A percentile compares a stretch with the other conserved stretches of the same genome.
Conservation (phyloP, 768 basidiomycete genomes). For the Lepiota subincarnata region DNA sequence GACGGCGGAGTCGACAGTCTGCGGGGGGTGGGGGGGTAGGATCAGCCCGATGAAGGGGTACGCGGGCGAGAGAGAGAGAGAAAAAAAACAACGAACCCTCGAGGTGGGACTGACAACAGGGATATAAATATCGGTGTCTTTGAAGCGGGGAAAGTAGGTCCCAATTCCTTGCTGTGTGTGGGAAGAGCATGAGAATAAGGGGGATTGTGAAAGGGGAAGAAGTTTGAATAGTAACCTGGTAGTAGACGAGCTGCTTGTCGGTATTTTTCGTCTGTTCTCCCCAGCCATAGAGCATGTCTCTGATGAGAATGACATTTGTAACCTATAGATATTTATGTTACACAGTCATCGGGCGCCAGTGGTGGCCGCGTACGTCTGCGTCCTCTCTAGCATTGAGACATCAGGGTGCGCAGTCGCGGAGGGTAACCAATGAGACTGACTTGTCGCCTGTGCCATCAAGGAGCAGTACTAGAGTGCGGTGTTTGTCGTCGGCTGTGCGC, state of each 20-base stretch:
- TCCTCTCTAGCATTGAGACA: conserved; percentile 4
- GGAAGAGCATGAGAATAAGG: background rate
- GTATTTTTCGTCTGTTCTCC: background rate
- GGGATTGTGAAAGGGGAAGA: background rate
- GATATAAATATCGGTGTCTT: conserved; percentile 12
- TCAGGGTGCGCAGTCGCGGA: background rate
- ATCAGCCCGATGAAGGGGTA: background rate
- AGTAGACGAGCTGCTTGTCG: conserved; percentile 16
- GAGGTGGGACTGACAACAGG: conserved; percentile 11
- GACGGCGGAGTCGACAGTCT: conserved; percentile 15
- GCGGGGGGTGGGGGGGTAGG: background rate
- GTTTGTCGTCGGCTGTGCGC: background rate
- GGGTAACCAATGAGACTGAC: conserved; percentile 4
- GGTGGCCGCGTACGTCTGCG: background rate
- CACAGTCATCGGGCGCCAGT: background rate
- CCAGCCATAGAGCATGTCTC: conserved; percentile 13
- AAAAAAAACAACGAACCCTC: background rate
- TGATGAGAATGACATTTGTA: conserved; percentile 18
- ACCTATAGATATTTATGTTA: conserved; percentile 6
- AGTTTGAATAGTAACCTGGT: conserved; percentile 5
- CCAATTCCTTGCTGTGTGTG: conserved; percentile 16
- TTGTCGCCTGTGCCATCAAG: conserved; percentile 19
- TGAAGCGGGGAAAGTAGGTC: conserved; percentile 15
- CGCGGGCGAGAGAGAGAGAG: background rate
- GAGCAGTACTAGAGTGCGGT: conserved; percentile 14